A percentile compares a stretch with the other conserved stretches of the same genome.
Conservation (phyloP, 305 asterid species). For the Fraxinus floribunda region DNA sequence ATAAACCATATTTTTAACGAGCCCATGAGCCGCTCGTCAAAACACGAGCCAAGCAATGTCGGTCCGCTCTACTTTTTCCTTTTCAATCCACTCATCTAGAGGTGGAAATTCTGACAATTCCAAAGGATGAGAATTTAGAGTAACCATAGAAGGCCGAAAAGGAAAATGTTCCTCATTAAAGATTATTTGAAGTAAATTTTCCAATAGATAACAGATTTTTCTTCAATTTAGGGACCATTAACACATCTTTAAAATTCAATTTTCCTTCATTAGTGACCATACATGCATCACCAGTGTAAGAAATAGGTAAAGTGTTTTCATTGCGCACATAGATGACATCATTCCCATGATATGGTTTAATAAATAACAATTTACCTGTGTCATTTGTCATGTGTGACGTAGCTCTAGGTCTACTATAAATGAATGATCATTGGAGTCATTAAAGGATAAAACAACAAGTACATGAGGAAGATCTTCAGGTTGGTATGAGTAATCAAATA, state of each 20-base stretch:
- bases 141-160: background rate
- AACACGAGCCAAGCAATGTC: no score
- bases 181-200: background rate
- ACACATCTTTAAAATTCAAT: background rate
- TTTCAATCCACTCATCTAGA: background rate
- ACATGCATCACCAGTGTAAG: background rate
- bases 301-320: background rate
- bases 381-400: background rate
- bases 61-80: no score
- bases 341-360: background rate
- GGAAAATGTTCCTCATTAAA: background rate
- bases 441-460: background rate
- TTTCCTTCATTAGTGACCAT: background rate
- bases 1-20: no score
- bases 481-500: background rate
- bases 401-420: background rate
- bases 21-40: no score
- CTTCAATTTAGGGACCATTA: background rate
- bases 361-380: background rate
- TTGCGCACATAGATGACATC: background rate
- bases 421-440: background rate
- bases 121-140: background rate
- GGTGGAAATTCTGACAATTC: background rate
- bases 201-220: background rate
- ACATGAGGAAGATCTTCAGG: background rate